Base-by-base conservation (phyloP, 768 basidiomycete species). In the Floccularia luteovirens region DNA sequence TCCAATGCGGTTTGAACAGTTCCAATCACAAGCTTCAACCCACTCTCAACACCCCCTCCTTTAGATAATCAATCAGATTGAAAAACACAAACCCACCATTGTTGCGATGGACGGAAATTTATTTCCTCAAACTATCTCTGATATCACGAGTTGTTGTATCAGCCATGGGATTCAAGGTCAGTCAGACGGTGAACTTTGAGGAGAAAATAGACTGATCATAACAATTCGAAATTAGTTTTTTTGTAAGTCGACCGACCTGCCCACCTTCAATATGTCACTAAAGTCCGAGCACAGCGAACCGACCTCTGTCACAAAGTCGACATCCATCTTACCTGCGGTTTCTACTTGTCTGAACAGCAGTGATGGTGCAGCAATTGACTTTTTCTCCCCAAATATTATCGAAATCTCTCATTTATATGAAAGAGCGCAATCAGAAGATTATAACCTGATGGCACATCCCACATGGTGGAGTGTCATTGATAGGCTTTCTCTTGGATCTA, bases 221-320 rank as follows among this genome's bases (percentile, higher is more conserved):
- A n/a, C n/a, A n/a, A n/a, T n/a, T n/a, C n/a, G 24, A 22, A 20
- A 42, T 14, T 43, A 90, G 89, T 77, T 11, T 82, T 93, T 55
- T 91, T 88, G 85, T 87, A 54, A 49, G 80, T 63, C 14, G 35
- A 11, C 39, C 20, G 10, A 11, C 21, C 5, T 17, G 21, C 13
- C 16, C 11, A 16, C 5, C 38, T 5, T 6, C 25, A 8, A 32
- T 22, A 13, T 11, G 19, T 41, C 7, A 31, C n/a, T 23, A 10
- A 21, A 13, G 11, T 33, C 16, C n/a, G n/a, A n/a, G n/a, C n/a
- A 8, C 46, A 89, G 87, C 57, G 96, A 99, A 59, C 94, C 96
- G 1, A 98, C 96, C 1, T 96, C 92, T 0, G 70, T 83, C n/a
- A 61, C 72, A 32, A 98, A 98, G 62, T 81, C 87, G 0, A 64